Evolutionary conservation across 1,284 basidiomycete genomes (phyloP).

Genomic region (Rhodotorula sp.): DNA sequence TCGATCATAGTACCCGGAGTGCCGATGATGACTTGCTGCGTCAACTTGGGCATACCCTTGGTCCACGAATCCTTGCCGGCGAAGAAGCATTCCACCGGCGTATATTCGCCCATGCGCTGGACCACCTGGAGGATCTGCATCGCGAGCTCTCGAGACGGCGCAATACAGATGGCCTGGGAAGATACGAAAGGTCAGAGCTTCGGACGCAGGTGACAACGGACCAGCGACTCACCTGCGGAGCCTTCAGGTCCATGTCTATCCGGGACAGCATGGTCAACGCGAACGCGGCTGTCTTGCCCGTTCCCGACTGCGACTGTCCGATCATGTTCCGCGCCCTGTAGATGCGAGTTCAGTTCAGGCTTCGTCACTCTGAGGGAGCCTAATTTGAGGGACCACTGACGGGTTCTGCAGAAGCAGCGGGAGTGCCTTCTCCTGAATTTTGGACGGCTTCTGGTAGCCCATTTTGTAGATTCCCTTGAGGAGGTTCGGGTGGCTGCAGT

Average conservation of each 20-base stretch:
- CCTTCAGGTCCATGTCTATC: slow-evolving; percentile 76
- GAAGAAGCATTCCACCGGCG: slow-evolving; percentile 84
- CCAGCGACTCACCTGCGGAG: slow-evolving; percentile 66
- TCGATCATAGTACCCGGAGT: slow-evolving; percentile 95
- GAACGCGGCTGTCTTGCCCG: slow-evolving; percentile 98
- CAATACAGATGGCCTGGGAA: slow-evolving; percentile 80
- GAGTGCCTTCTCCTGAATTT: slow-evolving; percentile 96
- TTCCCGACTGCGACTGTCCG: slow-evolving; percentile 98
- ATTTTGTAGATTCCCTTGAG: slow-evolving; percentile 95
- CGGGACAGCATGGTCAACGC: slow-evolving; percentile 95
- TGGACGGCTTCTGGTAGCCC: slow-evolving; percentile 96
- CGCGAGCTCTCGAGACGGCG: slow-evolving; percentile 93
- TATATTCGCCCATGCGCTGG: slow-evolving; percentile 91
- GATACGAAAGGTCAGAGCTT: neutral
- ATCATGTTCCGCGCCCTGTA: slow-evolving; percentile 92
- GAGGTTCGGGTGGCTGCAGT: slow-evolving; percentile 72
- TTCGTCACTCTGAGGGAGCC: neutral
- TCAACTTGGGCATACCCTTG: slow-evolving; percentile 62
- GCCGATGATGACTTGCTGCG: slow-evolving; percentile 89
- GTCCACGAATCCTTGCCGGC: slow-evolving; percentile 79
- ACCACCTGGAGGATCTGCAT: slow-evolving; percentile 97
- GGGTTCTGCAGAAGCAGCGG: slow-evolving; percentile 88
- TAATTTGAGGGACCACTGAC: slow-evolving; percentile 55
- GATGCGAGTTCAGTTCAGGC: neutral
- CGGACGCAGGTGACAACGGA: neutral